A percentile compares a stretch with the other conserved stretches of the same genome.
These are phyloP conservation scores for Psidium guajava DNA, from an alignment of 345 rosid species.

Conservation along the genomic window DNA sequence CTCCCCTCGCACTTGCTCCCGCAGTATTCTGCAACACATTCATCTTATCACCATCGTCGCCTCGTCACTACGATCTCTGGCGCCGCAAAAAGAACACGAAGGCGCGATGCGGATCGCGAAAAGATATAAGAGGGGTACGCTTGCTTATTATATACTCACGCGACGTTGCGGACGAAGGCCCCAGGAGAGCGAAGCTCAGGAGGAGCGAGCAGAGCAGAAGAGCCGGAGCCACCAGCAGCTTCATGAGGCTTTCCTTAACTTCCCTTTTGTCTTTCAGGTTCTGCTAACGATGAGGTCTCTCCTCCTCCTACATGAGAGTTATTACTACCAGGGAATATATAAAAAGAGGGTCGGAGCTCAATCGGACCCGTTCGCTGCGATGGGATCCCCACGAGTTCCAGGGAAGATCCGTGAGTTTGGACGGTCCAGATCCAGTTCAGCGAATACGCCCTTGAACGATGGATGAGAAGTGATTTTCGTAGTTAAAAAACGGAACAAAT, in stretches of 20 bases:
- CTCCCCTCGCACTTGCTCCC: slow-evolving; percentile 46
- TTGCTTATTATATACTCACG: neutral
- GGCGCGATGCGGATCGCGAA: no score
- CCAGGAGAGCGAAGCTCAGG: neutral
- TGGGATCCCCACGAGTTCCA: neutral
- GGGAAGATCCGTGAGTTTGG: neutral
- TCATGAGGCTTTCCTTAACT: neutral
- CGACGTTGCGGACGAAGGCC: neutral
- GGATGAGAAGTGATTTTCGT: neutral
- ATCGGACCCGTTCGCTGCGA: neutral
- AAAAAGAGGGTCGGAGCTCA: neutral
- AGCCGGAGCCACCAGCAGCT: neutral
- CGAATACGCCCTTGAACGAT: neutral
- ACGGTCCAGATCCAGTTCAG: neutral
- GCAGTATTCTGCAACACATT: slow-evolving; percentile 3
- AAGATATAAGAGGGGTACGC: neutral
- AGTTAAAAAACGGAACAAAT: no score
- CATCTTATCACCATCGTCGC: neutral
- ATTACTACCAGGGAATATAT: neutral
- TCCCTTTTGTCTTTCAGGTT: neutral
- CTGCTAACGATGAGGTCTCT: neutral
- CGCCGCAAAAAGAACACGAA: no score
- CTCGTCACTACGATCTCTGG: neutral
- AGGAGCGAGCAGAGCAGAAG: neutral
- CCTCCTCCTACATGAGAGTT: neutral